Percentiles rank a stretch among this genome's conserved stretches.
These are phyloP conservation scores for Wakefieldia striispora DNA, from an alignment of 768 basidiomycete genomes.

Conservation along the genomic window DNA sequence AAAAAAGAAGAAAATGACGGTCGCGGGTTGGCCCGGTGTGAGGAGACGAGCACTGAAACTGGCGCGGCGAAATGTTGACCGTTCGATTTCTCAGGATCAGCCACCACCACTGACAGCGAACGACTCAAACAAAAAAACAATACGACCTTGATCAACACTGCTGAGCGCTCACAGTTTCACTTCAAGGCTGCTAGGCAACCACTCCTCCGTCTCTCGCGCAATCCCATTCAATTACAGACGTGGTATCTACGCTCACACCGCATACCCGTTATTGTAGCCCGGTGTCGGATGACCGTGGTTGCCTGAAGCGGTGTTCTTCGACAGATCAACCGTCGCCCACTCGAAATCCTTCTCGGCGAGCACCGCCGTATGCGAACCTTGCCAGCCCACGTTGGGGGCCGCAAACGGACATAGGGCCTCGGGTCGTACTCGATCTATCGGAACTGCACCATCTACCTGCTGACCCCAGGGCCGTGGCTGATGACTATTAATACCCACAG, in stretches of 20 bases:
- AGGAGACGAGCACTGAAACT: slow-evolving; percentile 21
- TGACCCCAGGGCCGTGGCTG: no score
- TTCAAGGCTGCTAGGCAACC: no score
- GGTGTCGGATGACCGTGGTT: no score
- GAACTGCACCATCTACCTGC: no score
- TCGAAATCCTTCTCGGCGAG: background rate
- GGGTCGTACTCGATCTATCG: background rate
- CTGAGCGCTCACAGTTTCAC: no score
- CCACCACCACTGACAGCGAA: background rate
- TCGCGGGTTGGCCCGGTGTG: slow-evolving; percentile 9
- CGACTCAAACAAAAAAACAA: no score
- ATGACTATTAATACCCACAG: background rate
- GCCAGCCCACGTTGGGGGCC: background rate
- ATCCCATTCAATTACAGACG: no score
- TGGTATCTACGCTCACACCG: background rate
- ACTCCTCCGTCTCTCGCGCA: no score
- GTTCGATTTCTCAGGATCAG: slow-evolving; percentile 30
- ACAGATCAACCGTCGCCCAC: slow-evolving; percentile 6
- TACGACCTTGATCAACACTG: no score
- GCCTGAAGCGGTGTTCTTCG: background rate
- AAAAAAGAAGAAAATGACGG: background rate
- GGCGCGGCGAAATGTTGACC: background rate
- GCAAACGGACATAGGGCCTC: slow-evolving; percentile 4
- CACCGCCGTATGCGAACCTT: background rate
- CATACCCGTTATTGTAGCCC: no score